phyloP scores from a whole-genome alignment of 805 yeast genomes.

The Wickerhamomyces rabaulensis region DNA sequence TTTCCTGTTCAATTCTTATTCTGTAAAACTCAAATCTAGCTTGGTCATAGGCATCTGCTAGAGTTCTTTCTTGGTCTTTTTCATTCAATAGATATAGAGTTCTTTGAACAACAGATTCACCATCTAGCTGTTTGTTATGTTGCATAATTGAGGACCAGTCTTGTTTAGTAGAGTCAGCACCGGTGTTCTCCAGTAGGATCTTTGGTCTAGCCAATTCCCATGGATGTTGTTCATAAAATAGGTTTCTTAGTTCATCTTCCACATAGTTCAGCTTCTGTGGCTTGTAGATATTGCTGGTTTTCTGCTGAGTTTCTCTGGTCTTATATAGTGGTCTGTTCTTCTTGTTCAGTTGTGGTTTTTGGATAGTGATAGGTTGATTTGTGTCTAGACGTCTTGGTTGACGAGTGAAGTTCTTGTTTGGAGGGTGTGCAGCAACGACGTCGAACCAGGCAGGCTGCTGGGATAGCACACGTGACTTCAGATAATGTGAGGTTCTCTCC shows the following conservation, averaged over 20 bases:
- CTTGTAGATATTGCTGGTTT: constrained; percentile 11
- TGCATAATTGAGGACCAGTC: constrained; percentile 85
- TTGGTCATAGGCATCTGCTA: constrained; percentile 69
- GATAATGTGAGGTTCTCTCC: constrained; percentile 73
- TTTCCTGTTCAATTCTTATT: constrained; percentile 77
- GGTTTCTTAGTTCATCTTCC: constrained; percentile 74
- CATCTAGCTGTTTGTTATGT: constrained; percentile 69
- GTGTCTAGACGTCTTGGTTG: constrained; percentile 16
- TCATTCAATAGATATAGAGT: constrained; percentile 49
- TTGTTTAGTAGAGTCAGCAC: constrained; percentile 42
- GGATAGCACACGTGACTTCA: constrained; percentile 63
- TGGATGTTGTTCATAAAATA: constrained; percentile 91
- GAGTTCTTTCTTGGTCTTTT: constrained; percentile 23
- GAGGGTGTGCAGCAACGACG: constrained; percentile 81
- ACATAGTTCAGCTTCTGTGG: constrained; percentile 25
- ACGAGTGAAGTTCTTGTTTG: constrained; percentile 48
- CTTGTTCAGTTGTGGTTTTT: constrained; percentile 11
- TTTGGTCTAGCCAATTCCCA: constrained; percentile 97
- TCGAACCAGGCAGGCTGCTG: constrained; percentile 86
- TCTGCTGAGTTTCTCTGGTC: constrained; percentile 23
- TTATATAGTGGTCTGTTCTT: constrained; percentile 24
- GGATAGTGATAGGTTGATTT: constrained; percentile 5
- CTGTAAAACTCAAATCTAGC: constrained; percentile 87
- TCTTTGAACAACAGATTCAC: constrained; percentile 83
- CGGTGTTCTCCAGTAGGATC: constrained; percentile 69